Evolutionary conservation across 2,329 filamentous ascomycete species (phyloP).

Genomic region (Hypoxylon sp.): DNA sequence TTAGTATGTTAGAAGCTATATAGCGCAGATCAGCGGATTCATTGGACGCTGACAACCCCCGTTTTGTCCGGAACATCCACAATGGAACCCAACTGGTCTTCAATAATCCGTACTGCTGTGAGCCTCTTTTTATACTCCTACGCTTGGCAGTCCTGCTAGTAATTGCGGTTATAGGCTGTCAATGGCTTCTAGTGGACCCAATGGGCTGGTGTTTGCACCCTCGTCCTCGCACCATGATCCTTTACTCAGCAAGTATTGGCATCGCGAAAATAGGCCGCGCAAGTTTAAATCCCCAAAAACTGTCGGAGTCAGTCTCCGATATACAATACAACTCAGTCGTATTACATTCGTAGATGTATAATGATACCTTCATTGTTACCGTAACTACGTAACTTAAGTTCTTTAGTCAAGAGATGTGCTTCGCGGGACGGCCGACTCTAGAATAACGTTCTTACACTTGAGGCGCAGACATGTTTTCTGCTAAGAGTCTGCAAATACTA

Average conservation of each 20-base stretch:
- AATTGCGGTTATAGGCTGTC: slow-evolving; percentile 14
- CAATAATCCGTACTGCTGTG: slow-evolving; percentile 7
- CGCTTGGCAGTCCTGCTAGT: not conserved
- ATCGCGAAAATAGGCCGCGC: not conserved
- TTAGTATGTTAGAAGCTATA: slow-evolving; percentile 14
- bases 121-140: slow-evolving; percentile 12
- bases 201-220: not conserved
- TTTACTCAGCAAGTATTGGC: slow-evolving; percentile 7
- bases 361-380: slow-evolving; percentile 19
- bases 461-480: slow-evolving; percentile 40
- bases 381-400: slow-evolving; percentile 10
- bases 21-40: slow-evolving; percentile 23
- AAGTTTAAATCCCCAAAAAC: not conserved
- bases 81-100: not conserved
- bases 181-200: slow-evolving; percentile 12
- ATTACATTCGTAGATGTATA: slow-evolving; percentile 27
- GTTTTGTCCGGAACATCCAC: slow-evolving; percentile 13
- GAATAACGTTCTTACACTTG: slow-evolving; percentile 10
- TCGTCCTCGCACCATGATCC: slow-evolving; percentile 6
- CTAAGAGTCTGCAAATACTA: slow-evolving; percentile 43
- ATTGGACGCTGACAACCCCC: slow-evolving; percentile 22
- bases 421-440: slow-evolving; percentile 13
- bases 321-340: slow-evolving; percentile 13
- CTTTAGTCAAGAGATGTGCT: slow-evolving; percentile 6
- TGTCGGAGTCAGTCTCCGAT: slow-evolving; percentile 2